These are phyloP conservation scores for Cynara cardunculus DNA, from an alignment of 129 eudicot genomes.

Conservation along the genomic window DNA sequence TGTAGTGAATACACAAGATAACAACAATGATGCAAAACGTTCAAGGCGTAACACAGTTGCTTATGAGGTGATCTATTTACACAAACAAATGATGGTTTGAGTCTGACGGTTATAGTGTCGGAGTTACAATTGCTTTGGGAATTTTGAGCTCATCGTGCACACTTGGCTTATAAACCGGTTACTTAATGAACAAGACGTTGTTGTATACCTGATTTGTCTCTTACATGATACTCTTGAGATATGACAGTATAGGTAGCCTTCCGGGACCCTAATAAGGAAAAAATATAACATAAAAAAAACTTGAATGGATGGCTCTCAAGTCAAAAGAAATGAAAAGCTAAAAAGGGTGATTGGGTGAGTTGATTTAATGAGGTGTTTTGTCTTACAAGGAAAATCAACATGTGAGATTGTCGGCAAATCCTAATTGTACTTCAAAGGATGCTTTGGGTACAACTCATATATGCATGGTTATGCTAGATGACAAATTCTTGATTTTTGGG, in stretches of 20 bases:
- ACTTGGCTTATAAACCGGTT: not conserved
- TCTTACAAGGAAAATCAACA: not conserved
- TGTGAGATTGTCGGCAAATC: constrained; percentile 11
- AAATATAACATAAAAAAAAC: not conserved
- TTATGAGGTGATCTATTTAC: not conserved
- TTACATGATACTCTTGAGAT: not conserved
- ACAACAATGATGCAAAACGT: not conserved
- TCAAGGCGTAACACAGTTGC: not conserved
- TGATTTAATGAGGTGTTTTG: constrained; percentile 2
- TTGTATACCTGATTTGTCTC: not conserved
- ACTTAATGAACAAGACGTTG: not conserved
- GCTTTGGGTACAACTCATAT: not conserved
- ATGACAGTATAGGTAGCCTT: not conserved
- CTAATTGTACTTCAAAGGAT: not conserved
- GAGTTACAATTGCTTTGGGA: not conserved
- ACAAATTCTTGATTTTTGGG: constrained; percentile 5
- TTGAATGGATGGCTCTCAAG: not conserved
- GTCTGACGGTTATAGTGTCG: not conserved
- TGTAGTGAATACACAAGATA: too few species aligned
- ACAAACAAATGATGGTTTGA: not conserved
- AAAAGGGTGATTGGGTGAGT: not conserved
- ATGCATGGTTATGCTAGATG: not conserved
- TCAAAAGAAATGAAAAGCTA: not conserved
- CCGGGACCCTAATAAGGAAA: not conserved
- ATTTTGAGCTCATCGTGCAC: not conserved